Conservation (phyloP, 495 filamentous ascomycete genomes). For the Viridothelium virens region DNA sequence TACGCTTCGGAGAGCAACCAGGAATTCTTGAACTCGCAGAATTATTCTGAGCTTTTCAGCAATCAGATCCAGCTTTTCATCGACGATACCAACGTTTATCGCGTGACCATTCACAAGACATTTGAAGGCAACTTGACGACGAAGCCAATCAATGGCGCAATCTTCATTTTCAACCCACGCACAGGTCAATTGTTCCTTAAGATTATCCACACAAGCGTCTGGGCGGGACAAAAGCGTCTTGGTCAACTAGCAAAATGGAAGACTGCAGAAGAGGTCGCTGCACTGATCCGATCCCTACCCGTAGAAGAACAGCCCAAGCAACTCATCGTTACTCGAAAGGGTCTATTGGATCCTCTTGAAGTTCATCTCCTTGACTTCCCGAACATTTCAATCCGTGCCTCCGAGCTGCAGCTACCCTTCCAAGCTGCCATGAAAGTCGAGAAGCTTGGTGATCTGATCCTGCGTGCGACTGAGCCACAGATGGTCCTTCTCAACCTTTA, state of each 20-base stretch:
- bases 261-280: conserved; percentile 98
- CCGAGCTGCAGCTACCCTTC: conserved; percentile 96
- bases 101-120: conserved; percentile 99
- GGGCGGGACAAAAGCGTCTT: conserved; percentile 98
- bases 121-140: conserved; percentile 99
- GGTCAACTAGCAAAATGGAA: conserved; percentile 99
- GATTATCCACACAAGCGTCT: conserved; percentile 99
- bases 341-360: conserved; percentile 93
- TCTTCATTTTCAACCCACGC: conserved; percentile 99
- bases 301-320: conserved; percentile 99
- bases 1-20: conserved; percentile 99
- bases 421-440: conserved; percentile 99
- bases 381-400: conserved; percentile 97
- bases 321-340: conserved; percentile 96
- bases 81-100: conserved; percentile 98
- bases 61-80: conserved; percentile 99
- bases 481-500: conserved; percentile 99
- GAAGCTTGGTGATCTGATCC: conserved; percentile 97
- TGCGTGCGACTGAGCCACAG: conserved; percentile 93
- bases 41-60: conserved; percentile 98
- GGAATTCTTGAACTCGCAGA: conserved; percentile 98
- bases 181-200: conserved; percentile 98
- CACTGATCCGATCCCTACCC: conserved; percentile 90
- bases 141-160: conserved; percentile 98
- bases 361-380: conserved; percentile 98